phyloP scores from a whole-genome alignment of 306 rosid species.

The Luffa aegyptiaca region DNA sequence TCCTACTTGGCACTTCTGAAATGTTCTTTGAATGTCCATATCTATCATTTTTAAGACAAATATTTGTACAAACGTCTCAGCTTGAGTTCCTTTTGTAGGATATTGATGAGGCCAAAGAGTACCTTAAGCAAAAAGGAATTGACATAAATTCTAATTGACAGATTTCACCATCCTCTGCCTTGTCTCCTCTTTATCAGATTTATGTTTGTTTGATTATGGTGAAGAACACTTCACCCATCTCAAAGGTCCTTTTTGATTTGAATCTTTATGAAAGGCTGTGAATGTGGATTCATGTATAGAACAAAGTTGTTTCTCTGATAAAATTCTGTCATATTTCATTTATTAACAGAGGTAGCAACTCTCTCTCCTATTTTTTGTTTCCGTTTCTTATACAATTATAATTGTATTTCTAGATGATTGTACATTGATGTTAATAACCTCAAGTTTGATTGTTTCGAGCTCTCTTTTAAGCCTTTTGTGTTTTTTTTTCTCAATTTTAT shows the following conservation, averaged over 20 bases:
- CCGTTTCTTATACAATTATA: not conserved
- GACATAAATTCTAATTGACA: constrained; percentile 48
- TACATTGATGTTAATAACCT: not conserved
- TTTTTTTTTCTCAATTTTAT: too few relatives aligned
- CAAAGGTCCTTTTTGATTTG: not conserved
- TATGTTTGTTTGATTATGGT: not conserved
- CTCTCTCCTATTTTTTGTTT: not conserved
- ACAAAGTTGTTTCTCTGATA: not conserved
- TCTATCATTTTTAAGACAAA: not conserved
- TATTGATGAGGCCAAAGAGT: constrained; percentile 65
- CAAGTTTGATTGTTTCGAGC: not conserved
- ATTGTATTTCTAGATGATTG: not conserved
- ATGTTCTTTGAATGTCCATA: not conserved
- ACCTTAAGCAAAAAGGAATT: constrained; percentile 54
- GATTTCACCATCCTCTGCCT: not conserved
- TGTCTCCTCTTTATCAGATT: not conserved
- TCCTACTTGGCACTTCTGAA: not conserved
- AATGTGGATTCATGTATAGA: not conserved
- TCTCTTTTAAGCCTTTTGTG: not conserved
- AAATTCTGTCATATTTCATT: not conserved
- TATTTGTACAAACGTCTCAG: not conserved
- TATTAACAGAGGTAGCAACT: not conserved
- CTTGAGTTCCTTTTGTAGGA: constrained; percentile 36
- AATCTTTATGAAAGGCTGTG: not conserved
- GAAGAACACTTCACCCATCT: not conserved